Evolutionary conservation across 2,329 filamentous ascomycete genomes (phyloP), one percentile per base, ranked within the genome.

Genomic region (Pseudogymnoascus sp.): DNA sequence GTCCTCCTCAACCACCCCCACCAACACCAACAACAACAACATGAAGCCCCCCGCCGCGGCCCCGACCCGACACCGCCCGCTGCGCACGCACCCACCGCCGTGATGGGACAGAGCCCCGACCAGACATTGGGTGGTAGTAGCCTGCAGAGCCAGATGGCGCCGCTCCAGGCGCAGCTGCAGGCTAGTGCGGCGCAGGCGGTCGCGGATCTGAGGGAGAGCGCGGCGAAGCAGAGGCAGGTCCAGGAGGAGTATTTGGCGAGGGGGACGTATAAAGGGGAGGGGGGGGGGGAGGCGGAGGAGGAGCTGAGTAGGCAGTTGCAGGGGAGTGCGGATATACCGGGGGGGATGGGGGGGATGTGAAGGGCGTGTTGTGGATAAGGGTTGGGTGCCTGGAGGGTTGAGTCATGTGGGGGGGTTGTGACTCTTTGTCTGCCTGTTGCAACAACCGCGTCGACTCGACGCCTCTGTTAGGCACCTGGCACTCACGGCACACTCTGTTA

Each of bases 291-390:
- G 26, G 67, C 67, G 6, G 78, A 79, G 2, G 82, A 84, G 16
- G 83, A 85, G 61, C 80, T 84, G 51, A 80, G 83, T 64, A 75
- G 80, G 45, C 83, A 85, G 68, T 71, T 85, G 64, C 79, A 81
- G 67, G 45, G 45, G 45, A 29, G 45, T 47, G 42, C 18, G 45
- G 45, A 51, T 51, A 51, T 51, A 23, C 45, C 45, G 45, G 45
- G 45, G 21, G 45, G 45, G 5, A 51, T 51, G 45, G 21, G 21
- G 45, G 45, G 45, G 45, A 26, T 51, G 45, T 51, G 45, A 51
- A 14, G 42, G 45, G 45, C 5, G 45, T 29, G 42, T 21, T 11
- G 16, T 12, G 18, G 23, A n/a, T 0, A 2, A 2, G 42, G 14
- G 45, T 2, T 10, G 45, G 45, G 45, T 51, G 45, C 45, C 45